A percentile compares a stretch with the other conserved stretches of the same genome.
Evolutionary conservation across 495 filamentous ascomycete species (phyloP).

Genomic region (Astrothelium subdiscretum): DNA sequence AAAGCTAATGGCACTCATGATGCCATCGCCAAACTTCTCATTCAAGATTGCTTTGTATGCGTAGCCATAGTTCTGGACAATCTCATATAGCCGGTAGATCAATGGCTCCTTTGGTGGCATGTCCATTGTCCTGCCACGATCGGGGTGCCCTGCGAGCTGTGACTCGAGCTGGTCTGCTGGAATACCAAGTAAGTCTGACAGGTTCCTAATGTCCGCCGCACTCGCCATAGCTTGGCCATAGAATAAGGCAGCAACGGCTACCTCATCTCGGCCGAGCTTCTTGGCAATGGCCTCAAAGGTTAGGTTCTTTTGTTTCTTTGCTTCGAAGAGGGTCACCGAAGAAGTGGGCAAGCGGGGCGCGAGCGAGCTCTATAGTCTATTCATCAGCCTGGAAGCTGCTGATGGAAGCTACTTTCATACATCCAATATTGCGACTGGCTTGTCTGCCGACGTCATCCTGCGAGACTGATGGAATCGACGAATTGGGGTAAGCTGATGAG

Average conservation of each 20-base stretch:
- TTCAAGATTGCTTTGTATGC: conserved; percentile 94
- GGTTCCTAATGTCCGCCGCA: conserved; percentile 60
- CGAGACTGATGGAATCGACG: neutral
- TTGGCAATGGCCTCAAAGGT: conserved; percentile 73
- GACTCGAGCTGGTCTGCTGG: conserved; percentile 42
- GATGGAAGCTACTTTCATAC: neutral
- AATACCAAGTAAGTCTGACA: conserved; percentile 57
- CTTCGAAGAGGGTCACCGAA: conserved; percentile 66
- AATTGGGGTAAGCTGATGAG: neutral
- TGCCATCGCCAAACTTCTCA: conserved; percentile 98
- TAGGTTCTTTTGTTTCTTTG: conserved; percentile 62
- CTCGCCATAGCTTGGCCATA: conserved; percentile 84
- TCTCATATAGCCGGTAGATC: conserved; percentile 90
- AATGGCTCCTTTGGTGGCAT: conserved; percentile 93
- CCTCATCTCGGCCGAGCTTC: conserved; percentile 72
- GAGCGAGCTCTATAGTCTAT: conserved; percentile 20
- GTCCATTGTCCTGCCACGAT: conserved; percentile 70
- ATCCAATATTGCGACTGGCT: neutral
- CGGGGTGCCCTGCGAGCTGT: conserved; percentile 62
- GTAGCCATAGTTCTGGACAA: conserved; percentile 96
- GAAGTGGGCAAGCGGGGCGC: conserved; percentile 50
- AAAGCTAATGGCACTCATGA: conserved; percentile 96
- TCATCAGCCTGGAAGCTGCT: neutral
- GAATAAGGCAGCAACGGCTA: conserved; percentile 85
- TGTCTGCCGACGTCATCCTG: neutral